A percentile compares a stretch with the other conserved stretches of the same genome.
These are phyloP conservation scores for Candida hungchunana DNA, from an alignment of 805 yeast species.

Conservation along the genomic window DNA sequence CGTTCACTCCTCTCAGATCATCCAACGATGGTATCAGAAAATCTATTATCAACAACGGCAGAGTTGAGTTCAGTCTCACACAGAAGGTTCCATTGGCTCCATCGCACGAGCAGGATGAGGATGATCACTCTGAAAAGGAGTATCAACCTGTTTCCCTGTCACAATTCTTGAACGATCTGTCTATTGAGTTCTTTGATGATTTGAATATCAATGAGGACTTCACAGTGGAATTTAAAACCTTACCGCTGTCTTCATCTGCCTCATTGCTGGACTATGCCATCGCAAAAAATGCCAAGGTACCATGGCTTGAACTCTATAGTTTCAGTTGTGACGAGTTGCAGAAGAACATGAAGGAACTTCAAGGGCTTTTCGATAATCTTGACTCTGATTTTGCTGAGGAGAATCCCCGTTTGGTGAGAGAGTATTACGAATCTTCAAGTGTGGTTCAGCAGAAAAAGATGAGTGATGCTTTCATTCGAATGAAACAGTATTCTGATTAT, in stretches of 20 bases:
- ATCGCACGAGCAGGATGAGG: conserved; percentile 18
- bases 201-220: conserved; percentile 24
- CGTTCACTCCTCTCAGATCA: conserved; percentile 26
- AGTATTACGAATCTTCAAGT: conserved; percentile 21
- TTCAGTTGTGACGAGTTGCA: conserved; percentile 28
- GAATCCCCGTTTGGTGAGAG: conserved; percentile 25
- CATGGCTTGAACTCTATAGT: conserved; percentile 26
- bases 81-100: conserved; percentile 23
- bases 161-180: conserved; percentile 23
- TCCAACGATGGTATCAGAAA: conserved; percentile 11
- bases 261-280: conserved; percentile 17
- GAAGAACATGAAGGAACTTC: conserved; percentile 24
- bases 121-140: conserved; percentile 5
- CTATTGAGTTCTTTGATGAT: conserved; percentile 27
- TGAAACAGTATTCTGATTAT: conserved; percentile 26
- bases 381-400: conserved; percentile 24
- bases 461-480: conserved; percentile 22
- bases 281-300: conserved; percentile 22
- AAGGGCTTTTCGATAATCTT: conserved; percentile 21
- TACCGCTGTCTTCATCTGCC: conserved; percentile 1
- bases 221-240: conserved; percentile 16
- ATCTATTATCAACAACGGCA: conserved; percentile 15
- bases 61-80: conserved; percentile 15
- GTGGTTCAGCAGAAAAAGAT: conserved; percentile 21
- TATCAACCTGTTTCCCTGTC: conserved; percentile 24